Base-by-base conservation (phyloP, 2,329 filamentous ascomycete genomes). In the Colletotrichum spinosum region DNA sequence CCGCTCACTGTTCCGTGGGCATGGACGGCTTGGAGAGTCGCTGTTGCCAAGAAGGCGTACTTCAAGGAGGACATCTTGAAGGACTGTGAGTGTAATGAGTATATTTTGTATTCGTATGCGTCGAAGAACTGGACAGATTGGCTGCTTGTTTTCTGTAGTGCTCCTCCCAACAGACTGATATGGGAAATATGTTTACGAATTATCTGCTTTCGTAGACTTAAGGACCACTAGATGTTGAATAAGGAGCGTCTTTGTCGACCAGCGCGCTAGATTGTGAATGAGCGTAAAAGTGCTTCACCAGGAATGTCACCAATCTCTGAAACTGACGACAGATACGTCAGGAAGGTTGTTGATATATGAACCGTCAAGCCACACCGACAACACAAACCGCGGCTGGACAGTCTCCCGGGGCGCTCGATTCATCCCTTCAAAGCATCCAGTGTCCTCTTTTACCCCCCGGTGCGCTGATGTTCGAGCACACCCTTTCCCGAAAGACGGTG, bases 381-480 rank as follows among this genome's bases (percentile, higher is more conserved):
- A 51, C n/a, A 37, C 37, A 58, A 45, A 17, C 25, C 25, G 52
- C 51, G 46, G 41, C 42, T 44, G 48, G n/a, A 38, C 35, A 44
- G 17, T 39, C 38, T 49, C 7, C 45, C 58, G 41, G 52, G 9
- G 37, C 44, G 6, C 61, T 41, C 48, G 38, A 50, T 57, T 63
- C 63, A 53, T 56, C 63, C 58, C 35, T 66, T 46, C 55, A 53
- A 66, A 56, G 52, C 59, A 51, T 17, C 53, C 53, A 52, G 25
- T 25, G 49, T 45, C 37, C 52, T 39, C 48, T 17, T 49, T 41
- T 17, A 11, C 54, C n/a, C 42, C 54, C 15, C 37, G 11, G 15
- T 63, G 63, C 58, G 63, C 63, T 63, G 63, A 66, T 66, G 63
- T 66, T 57, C 38, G 37, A 53, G 53, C 45, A 15, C 46, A 49